Evolutionary conservation across 352 stramenopile species (phyloP).

Genomic region (Blastocystis hominis): DNA sequence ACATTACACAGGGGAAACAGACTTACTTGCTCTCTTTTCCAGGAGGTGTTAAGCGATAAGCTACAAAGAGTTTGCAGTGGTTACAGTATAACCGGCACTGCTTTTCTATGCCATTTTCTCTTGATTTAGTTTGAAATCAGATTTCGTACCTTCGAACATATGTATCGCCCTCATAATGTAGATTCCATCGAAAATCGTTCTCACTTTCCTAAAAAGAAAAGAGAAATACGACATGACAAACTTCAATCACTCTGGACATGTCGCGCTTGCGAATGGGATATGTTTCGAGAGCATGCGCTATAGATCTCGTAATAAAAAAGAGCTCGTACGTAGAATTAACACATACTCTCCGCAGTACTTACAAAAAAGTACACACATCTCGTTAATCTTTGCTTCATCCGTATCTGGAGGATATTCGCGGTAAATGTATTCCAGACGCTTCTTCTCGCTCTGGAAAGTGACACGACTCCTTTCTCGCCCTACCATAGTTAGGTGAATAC

Average conservation of each 20-base stretch:
- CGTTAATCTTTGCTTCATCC: not conserved
- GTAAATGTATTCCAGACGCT: constrained; percentile 7
- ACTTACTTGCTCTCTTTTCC: not conserved
- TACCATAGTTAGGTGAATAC: not conserved
- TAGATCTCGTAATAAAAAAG: not conserved
- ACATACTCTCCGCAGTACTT: constrained; percentile 51
- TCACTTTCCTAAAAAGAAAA: constrained; percentile 4
- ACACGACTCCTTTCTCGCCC: not conserved
- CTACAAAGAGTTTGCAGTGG: constrained; percentile 20
- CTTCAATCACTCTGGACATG: constrained; percentile 31
- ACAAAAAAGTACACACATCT: constrained; percentile 48
- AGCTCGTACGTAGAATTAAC: constrained; percentile 30
- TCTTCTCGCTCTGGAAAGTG: not conserved
- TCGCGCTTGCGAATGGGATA: constrained; percentile 33
- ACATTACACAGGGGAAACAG: not conserved
- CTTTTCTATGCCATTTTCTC: constrained; percentile 18
- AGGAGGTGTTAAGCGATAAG: constrained; percentile 5
- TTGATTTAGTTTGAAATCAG: not conserved
- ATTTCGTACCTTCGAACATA: constrained; percentile 37
- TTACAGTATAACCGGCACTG: constrained; percentile 32
- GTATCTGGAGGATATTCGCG: constrained; percentile 37
- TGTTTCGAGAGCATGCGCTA: constrained; percentile 4
- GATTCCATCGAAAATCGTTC: constrained; percentile 13
- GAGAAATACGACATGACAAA: not conserved
- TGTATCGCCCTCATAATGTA: constrained; percentile 34